A percentile compares a stretch with the other conserved stretches of the same genome.
Evolutionary conservation across 768 basidiomycete species (phyloP).

Genomic region (Plicaturopsis crispa): DNA sequence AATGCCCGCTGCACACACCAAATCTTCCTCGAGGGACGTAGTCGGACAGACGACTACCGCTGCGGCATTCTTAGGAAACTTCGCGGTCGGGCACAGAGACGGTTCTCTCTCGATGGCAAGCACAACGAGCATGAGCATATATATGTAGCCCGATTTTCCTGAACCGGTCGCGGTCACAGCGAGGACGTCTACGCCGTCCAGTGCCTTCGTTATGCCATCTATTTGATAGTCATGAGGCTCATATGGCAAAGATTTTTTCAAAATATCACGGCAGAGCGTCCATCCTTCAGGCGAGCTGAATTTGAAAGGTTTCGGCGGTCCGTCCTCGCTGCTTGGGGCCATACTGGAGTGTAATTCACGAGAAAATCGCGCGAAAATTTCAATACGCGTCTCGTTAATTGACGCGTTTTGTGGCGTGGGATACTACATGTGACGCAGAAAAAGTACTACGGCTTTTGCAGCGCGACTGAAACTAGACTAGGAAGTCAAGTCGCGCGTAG

Average conservation of each 20-base stretch:
- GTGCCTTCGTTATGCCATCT: constrained; percentile 10
- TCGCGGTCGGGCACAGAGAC: constrained; percentile 3
- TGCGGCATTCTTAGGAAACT: constrained; percentile 10
- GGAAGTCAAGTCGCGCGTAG: too few relatives aligned
- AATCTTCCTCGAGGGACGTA: constrained; percentile 15
- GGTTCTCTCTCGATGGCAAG: constrained; percentile 6
- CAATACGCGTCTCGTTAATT: background rate
- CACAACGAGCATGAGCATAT: constrained; percentile 9
- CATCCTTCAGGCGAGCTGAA: background rate
- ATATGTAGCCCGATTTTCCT: constrained; percentile 14
- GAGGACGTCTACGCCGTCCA: constrained; percentile 8
- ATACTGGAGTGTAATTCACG: background rate
- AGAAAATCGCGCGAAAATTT: background rate
- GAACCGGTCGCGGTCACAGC: constrained; percentile 15
- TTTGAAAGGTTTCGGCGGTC: background rate
- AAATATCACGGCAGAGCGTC: constrained; percentile 3
- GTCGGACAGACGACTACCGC: constrained; percentile 17
- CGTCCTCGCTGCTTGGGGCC: background rate
- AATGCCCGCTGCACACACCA: constrained; percentile 10
- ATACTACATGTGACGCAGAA: background rate
- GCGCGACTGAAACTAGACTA: background rate
- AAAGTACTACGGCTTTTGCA: background rate
- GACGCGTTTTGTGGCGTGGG: background rate
- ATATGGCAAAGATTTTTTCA: constrained; percentile 11
- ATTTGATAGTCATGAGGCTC: constrained; percentile 13